Conservation (phyloP, 1,284 basidiomycete genomes). For the Ceratobasidium sp. region DNA sequence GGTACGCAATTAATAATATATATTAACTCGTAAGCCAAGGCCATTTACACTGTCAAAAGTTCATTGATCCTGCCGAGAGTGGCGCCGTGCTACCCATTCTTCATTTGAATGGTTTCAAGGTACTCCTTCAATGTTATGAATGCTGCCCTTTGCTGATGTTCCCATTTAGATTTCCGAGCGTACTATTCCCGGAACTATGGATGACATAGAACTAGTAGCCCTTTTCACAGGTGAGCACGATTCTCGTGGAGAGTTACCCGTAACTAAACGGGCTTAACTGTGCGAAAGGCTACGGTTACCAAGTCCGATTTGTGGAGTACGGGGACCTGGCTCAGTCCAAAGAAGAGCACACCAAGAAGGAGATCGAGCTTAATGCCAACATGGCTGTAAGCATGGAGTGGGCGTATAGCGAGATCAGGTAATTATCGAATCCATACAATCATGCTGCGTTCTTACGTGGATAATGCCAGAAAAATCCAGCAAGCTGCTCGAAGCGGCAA, state of each 20-base stretch:
- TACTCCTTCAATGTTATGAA: not conserved
- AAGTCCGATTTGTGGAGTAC: conserved; percentile 82
- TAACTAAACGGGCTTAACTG: conserved; percentile 16
- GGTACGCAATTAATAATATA: conserved; percentile 43
- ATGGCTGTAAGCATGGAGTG: conserved; percentile 83
- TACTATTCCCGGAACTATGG: conserved; percentile 90
- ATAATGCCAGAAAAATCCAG: conserved; percentile 64
- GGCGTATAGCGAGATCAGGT: conserved; percentile 74
- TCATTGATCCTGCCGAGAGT: conserved; percentile 87
- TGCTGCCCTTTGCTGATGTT: conserved; percentile 32
- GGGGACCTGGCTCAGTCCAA: conserved; percentile 62
- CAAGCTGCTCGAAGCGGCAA: conserved; percentile 73
- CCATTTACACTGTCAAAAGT: conserved; percentile 52
- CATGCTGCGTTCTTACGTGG: not conserved
- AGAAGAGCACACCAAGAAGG: conserved; percentile 54
- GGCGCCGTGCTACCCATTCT: conserved; percentile 89
- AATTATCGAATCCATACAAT: not conserved
- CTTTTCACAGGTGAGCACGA: conserved; percentile 63
- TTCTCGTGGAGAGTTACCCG: not conserved
- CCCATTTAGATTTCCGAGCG: conserved; percentile 87
- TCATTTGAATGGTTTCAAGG: conserved; percentile 63
- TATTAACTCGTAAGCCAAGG: not conserved
- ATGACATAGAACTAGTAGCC: conserved; percentile 75
- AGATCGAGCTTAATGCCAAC: conserved; percentile 53
- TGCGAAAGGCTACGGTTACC: conserved; percentile 80